phyloP scores from a whole-genome alignment of 2,329 filamentous ascomycete species.

The Grosmannia penicillata region DNA sequence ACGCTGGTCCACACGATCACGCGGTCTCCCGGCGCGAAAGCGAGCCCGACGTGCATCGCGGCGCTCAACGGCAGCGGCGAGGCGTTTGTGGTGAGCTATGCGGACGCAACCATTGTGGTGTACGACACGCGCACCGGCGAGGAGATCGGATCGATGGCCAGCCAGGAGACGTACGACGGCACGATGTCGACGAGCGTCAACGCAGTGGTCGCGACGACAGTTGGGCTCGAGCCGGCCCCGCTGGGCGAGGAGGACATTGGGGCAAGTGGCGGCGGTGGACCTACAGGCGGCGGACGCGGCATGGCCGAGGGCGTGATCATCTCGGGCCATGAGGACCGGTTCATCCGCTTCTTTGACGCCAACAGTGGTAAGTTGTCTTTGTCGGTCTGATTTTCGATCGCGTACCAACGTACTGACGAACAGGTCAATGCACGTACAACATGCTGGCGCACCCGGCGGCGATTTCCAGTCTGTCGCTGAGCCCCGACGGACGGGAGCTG shows the following conservation, averaged over 20 bases:
- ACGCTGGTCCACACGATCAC: conserved; percentile 78
- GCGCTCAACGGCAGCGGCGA: conserved; percentile 71
- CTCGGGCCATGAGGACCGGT: conserved; percentile 90
- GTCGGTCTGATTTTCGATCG: not conserved
- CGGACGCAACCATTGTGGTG: conserved; percentile 77
- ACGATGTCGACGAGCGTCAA: conserved; percentile 72
- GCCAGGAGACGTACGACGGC: conserved; percentile 83
- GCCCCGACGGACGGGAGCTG: conserved; percentile 83
- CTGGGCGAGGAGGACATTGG: conserved; percentile 57
- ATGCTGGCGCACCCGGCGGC: conserved; percentile 94
- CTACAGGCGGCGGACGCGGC: conserved; percentile 54
- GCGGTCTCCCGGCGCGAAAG: conserved; percentile 47
- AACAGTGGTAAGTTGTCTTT: conserved; percentile 68
- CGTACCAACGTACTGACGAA: conserved; percentile 9
- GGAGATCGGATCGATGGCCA: conserved; percentile 84
- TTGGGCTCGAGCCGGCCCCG: conserved; percentile 63
- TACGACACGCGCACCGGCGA: conserved; percentile 89
- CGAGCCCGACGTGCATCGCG: conserved; percentile 85
- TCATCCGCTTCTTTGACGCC: conserved; percentile 93
- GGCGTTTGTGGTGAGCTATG: conserved; percentile 84
- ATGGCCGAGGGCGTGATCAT: conserved; percentile 83
- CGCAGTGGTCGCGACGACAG: conserved; percentile 74
- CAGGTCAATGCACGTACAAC: conserved; percentile 97
- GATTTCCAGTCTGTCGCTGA: conserved; percentile 82
- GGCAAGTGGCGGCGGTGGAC: conserved; percentile 44